Base-by-base conservation (phyloP, 2,329 filamentous ascomycete genomes). In the Alternaria conjuncta region DNA sequence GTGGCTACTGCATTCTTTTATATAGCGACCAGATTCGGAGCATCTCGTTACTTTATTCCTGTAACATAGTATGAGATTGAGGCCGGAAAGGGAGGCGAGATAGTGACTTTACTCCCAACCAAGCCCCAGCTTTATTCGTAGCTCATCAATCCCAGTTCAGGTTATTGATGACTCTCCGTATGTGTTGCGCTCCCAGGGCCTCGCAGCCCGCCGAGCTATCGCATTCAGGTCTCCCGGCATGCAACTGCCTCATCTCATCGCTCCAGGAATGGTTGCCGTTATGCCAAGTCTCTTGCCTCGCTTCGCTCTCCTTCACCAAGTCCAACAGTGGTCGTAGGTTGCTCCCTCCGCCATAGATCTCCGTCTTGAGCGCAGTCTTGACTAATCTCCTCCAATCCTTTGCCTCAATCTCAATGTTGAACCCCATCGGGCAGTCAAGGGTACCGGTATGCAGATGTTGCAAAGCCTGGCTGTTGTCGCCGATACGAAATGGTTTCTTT, bases 251-350 rank as follows among this genome's bases (percentile, higher is more conserved):
- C 57, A 69, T 63, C 55, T 78, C 73, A 41, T 69, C 67, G 8
- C 32, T 47, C 30, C 71, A 49, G 13, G 61, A 61, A 8, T 55
- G 28, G 18, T 25, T 20, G 13, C 73, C 62, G 0, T 15, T 63
- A 70, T 84, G 83, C 82, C 82, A 85, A 21, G 47, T 73, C 28
- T 71, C 28, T 68, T 85, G 84, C 63, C 84, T 72, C 25, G 77
- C 61, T 66, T 83, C 80, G 68, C 82, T 77, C 57, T 78, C 73
- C 23, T 78, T 70, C 5, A 83, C 61, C 18, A 84, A 58, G 3
- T 69, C 71, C 49, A 77, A 61, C 10, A 85, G 65, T 13, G 77
- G 70, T 23, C 32, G 60, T 9, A 64, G 62, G 51, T 80, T 68
- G 60, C 69, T 66, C 10, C 76, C 73, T 2, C 74, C 78, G 1